phyloP scores from a whole-genome alignment of 2,329 filamentous ascomycete species.

The Sporothrix brunneoviolacea region DNA sequence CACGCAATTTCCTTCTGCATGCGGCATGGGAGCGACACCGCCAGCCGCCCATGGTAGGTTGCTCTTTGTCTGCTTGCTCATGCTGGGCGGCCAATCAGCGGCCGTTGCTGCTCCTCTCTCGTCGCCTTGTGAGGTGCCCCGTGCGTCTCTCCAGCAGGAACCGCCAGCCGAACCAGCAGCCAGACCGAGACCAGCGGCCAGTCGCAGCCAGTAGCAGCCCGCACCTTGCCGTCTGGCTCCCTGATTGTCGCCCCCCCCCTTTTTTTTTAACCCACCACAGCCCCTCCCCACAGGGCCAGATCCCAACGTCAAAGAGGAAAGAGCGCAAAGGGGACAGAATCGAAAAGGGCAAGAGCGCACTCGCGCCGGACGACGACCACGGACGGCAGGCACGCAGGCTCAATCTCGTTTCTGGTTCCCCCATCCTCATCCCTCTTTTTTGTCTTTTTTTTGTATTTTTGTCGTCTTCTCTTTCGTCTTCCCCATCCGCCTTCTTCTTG shows the following conservation, averaged over 20 bases:
- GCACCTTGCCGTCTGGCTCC: background rate
- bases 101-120: background rate
- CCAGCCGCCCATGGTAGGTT: constrained; percentile 2
- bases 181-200: background rate
- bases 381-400: constrained; percentile 1
- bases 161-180: constrained; percentile 10
- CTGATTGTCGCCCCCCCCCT: background rate
- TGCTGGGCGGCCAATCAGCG: constrained; percentile 7
- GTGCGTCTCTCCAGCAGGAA: constrained; percentile 2
- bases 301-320: constrained; percentile 6
- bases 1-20: background rate
- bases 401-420: background rate
- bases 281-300: constrained; percentile 6
- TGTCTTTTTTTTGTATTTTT: background rate
- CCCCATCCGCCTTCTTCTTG: background rate
- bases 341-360: constrained; percentile 1
- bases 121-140: background rate
- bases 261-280: background rate
- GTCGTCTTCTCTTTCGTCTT: background rate
- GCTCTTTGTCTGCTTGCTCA: constrained; percentile 1
- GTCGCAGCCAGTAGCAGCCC: background rate
- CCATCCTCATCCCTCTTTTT: background rate
- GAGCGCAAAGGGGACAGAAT: background rate
- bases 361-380: background rate
- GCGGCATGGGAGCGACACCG: constrained; percentile 1